Base-by-base conservation (phyloP, 305 asterid genomes). In the Fraxinus dipetala region DNA sequence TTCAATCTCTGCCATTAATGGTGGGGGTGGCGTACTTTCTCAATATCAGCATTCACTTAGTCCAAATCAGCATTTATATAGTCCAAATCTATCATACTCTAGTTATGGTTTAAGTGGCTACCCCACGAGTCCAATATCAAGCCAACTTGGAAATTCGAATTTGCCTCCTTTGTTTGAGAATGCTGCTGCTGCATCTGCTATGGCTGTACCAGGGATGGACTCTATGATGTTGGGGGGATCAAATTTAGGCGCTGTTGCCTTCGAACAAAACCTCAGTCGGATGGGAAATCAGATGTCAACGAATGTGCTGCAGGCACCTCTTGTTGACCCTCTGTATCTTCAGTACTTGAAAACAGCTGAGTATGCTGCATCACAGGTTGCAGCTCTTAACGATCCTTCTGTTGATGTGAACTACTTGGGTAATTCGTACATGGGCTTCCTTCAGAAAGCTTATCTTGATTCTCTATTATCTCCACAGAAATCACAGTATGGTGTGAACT, bases 111-210 rank as follows among this genome's bases (percentile, higher is more conserved):
- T 88, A 40, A 82, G 91, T 86, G 98, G 98, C 13, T 92, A 93
- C 79, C 89, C 98, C n/a, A 78, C 89, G 88, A 94, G 93, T 85
- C 94, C 98, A n/a, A 82, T 93, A 81, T 82, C 98, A 2, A 93
- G 93, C 74, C 96, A 91, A 76, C 89, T 90, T 59, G 96, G 96
- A 7, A 88, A 89, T 86, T 78, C 86, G 14, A 93, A 93, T 84
- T 88, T 94, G 83, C 98, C 99, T 14, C 99, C 98, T 1, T 82
- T 94, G 89, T 96, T 91, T 89, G 99, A 93, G 92, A 96, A 92
- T 82, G 99, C 98, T 87, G 98, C 96, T 82, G 97, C 93, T 48
- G 98, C 94, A 69, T 93, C 99, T 72, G 98, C 95, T 59, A 89
- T 96, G 91, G 98, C 77, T 83, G 84, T 88, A 40, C 98, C 97